phyloP scores from a whole-genome alignment of 441 rosid genomes.

The Hura crepitans region DNA sequence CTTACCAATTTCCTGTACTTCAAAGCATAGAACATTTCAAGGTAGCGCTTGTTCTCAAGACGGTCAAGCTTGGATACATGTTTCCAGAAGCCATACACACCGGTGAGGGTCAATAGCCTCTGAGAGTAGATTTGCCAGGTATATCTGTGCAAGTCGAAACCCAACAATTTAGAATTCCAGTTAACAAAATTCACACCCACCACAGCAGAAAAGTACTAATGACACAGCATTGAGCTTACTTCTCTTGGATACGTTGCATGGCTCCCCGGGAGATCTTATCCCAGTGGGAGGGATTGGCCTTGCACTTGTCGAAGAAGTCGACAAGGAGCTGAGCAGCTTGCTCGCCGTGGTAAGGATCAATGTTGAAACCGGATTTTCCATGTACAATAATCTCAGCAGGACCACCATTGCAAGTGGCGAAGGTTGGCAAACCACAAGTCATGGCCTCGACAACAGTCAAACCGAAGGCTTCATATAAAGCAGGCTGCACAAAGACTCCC shows the following conservation, averaged over 20 bases:
- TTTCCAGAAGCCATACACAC: conserved; percentile 96
- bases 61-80: conserved; percentile 93
- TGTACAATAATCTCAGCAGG: conserved; percentile 92
- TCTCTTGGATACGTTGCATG: conserved; percentile 74
- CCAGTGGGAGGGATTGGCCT: conserved; percentile 66
- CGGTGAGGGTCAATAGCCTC: conserved; percentile 80
- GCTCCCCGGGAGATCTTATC: conserved; percentile 65
- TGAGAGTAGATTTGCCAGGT: conserved; percentile 92
- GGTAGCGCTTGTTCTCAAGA: conserved; percentile 82
- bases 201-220: neutral
- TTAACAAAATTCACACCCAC: neutral
- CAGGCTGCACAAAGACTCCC: conserved; percentile 94
- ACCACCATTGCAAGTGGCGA: conserved; percentile 90
- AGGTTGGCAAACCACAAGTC: conserved; percentile 90
- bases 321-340: conserved; percentile 74
- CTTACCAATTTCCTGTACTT: conserved; percentile 81
- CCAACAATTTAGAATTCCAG: neutral
- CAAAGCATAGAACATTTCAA: conserved; percentile 92
- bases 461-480: conserved; percentile 86
- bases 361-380: conserved; percentile 82
- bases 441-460: conserved; percentile 91
- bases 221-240: conserved; percentile 38
- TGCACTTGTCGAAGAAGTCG: conserved; percentile 70
- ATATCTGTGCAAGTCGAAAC: conserved; percentile 42
- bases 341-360: conserved; percentile 89